These are phyloP conservation scores for Phytopythium cucurbitacearum DNA, from an alignment of 352 stramenopile genomes.

Conservation along the genomic window DNA sequence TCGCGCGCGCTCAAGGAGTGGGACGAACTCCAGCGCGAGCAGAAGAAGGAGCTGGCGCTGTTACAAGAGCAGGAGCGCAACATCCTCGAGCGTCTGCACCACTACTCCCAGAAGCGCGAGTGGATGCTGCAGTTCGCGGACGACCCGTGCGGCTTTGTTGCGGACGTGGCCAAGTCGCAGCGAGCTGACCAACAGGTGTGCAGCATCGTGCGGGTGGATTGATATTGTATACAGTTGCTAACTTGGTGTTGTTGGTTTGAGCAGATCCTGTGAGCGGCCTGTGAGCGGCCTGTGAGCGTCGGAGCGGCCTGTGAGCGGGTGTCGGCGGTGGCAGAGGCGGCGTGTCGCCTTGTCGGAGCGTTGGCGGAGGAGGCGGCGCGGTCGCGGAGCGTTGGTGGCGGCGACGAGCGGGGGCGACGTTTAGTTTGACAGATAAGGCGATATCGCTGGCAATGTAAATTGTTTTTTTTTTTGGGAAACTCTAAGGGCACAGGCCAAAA, in stretches of 20 bases:
- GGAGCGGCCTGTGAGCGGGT: no score
- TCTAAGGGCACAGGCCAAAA: no score
- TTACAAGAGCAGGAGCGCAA: constrained; percentile 53
- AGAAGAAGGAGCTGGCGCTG: constrained; percentile 57
- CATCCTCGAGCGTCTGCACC: constrained; percentile 48
- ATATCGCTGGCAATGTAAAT: no score
- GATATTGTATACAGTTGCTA: not conserved
- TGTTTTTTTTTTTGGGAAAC: no score
- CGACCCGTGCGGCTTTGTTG: constrained; percentile 62
- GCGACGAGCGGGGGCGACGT: no score
- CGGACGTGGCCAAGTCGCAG: constrained; percentile 57
- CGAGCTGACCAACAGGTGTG: constrained; percentile 51
- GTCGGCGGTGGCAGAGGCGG: no score
- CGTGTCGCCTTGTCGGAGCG: no score
- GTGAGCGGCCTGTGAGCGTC: no score
- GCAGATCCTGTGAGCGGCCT: constrained; percentile 47
- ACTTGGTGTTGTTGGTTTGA: not conserved
- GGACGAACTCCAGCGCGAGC: constrained; percentile 64
- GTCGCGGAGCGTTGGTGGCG: no score
- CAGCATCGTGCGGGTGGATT: not conserved
- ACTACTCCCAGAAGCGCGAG: constrained; percentile 43
- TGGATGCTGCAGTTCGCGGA: constrained; percentile 69
- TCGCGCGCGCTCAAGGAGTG: constrained; percentile 34
- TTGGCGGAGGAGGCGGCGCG: no score
- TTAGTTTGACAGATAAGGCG: no score